A percentile compares a stretch with the other conserved stretches of the same genome.
These are phyloP conservation scores for Aspergillus costaricaensis DNA, from an alignment of 2,329 filamentous ascomycete genomes.

Conservation along the genomic window DNA sequence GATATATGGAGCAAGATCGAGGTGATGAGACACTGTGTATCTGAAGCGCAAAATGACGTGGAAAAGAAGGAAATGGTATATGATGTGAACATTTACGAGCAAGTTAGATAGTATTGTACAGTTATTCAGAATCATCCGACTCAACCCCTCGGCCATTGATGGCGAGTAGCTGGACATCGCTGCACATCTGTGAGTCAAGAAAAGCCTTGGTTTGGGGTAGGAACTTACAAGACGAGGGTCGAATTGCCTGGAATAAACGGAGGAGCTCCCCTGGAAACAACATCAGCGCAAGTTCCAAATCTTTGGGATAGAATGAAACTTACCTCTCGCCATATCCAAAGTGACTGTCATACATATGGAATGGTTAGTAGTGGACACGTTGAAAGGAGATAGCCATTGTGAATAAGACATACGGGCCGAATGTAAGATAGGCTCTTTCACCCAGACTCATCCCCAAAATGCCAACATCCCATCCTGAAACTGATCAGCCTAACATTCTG, in stretches of 20 bases:
- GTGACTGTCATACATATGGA: conserved; percentile 3
- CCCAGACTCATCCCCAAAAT: conserved; percentile 23
- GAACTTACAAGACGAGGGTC: conserved; percentile 22
- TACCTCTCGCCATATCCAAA: conserved; percentile 22
- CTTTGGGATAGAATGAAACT: neutral
- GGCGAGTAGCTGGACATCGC: conserved; percentile 12
- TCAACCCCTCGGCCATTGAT: conserved; percentile 11
- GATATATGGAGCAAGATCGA: neutral
- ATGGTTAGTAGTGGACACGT: neutral
- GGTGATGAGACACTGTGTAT: neutral
- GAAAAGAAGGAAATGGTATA: neutral
- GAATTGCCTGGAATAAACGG: conserved; percentile 25
- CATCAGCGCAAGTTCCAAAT: neutral
- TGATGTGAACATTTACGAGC: neutral
- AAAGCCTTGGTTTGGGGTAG: neutral
- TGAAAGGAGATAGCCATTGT: neutral
- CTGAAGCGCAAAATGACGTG: neutral
- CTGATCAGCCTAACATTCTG: neutral
- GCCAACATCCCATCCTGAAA: conserved; percentile 21
- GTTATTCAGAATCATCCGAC: conserved; percentile 11
- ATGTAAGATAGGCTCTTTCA: conserved; percentile 22
- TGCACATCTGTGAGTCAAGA: neutral
- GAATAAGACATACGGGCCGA: conserved; percentile 19
- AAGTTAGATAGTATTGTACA: neutral
- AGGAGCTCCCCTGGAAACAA: conserved; percentile 14